Evolutionary conservation across 805 yeast species (phyloP).

Genomic region (Metschnikowia kofuensis): DNA sequence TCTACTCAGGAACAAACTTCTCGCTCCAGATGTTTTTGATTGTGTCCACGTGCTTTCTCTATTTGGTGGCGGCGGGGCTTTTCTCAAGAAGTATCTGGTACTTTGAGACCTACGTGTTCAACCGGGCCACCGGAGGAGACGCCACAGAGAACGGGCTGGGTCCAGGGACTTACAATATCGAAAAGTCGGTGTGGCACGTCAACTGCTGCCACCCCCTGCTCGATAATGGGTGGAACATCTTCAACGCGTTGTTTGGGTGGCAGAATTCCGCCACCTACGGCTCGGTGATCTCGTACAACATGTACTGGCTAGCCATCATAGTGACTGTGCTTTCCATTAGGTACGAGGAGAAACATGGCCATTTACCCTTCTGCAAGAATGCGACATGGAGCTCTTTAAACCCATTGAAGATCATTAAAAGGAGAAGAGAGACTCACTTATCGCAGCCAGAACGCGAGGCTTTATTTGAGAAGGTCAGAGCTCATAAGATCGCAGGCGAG

Average conservation of each 20-base stretch:
- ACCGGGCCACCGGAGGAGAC: slow-evolving; percentile 81
- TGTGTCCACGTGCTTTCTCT: slow-evolving; percentile 82
- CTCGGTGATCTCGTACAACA: slow-evolving; percentile 81
- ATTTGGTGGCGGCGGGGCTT: slow-evolving; percentile 37
- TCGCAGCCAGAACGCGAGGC: slow-evolving; percentile 49
- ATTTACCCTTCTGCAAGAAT: slow-evolving; percentile 58
- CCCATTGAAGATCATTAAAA: slow-evolving; percentile 72
- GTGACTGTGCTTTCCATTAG: slow-evolving; percentile 57
- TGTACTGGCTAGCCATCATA: slow-evolving; percentile 79
- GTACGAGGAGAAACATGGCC: slow-evolving; percentile 82
- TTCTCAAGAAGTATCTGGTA: slow-evolving; percentile 93
- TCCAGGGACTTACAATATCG: slow-evolving; percentile 88
- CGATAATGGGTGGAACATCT: slow-evolving; percentile 93
- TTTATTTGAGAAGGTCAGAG: slow-evolving; percentile 41
- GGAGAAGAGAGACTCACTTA: slow-evolving; percentile 60
- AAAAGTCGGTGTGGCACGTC: slow-evolving; percentile 86
- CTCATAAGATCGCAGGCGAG: slow-evolving; percentile 14
- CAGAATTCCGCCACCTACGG: slow-evolving; percentile 95
- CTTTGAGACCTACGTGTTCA: slow-evolving; percentile 69
- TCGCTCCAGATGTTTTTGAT: slow-evolving; percentile 88
- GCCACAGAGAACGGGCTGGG: slow-evolving; percentile 92
- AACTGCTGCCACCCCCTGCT: slow-evolving; percentile 88
- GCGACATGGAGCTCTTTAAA: slow-evolving; percentile 49
- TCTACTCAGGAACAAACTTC: slow-evolving; percentile 76
- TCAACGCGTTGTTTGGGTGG: slow-evolving; percentile 95